Evolutionary conservation across 768 basidiomycete species (phyloP), one percentile per base, ranked within the genome.

Genomic region (Xerocomus potaroensis): DNA sequence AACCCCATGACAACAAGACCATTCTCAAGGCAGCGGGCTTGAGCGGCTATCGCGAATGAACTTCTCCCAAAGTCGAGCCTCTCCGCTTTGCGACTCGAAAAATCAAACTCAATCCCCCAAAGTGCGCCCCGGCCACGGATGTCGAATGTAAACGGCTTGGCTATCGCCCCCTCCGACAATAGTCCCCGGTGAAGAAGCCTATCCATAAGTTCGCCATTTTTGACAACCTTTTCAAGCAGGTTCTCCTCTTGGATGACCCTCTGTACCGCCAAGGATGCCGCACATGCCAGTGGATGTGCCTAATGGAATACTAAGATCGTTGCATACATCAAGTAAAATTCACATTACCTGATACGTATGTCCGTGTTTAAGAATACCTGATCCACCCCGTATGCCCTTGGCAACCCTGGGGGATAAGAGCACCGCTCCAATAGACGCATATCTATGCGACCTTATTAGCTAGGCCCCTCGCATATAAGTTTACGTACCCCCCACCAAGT

Each of bases 71-170:
- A 74, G 48, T 80, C 69, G 15, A 79, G 41, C n/a, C 63, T 62
- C 30, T 64, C 48, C 9, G 70, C 73, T 45, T 73, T 69, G 11
- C 65, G 59, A 14, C 60, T 62, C 5, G 72, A 72, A 51, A 87
- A 81, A 55, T 91, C 87, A 51, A 90, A 91, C 61, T 93, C 91
- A 44, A 93, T 68, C 19, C 73, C 84, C 85, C 86, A 91, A 69
- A 92, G 90, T 23, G 81, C 76, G 27, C 91, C 92, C 16, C 80
- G 80, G 9, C 92, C 91, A 23, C 92, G 83, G 49, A 91, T 79
- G 61, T 91, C 89, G 58, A 84, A 88, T 4, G 78, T 76, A 61
- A 77, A 84, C 1, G 83, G 84, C 22, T 79, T 77, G 29, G 83
- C 77, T 35, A 70, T 58, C n/a, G 79, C 69, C 54, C 76, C 78